Base-by-base conservation (phyloP, 2,329 filamentous ascomycete species). In the Fusarium scirpi region DNA sequence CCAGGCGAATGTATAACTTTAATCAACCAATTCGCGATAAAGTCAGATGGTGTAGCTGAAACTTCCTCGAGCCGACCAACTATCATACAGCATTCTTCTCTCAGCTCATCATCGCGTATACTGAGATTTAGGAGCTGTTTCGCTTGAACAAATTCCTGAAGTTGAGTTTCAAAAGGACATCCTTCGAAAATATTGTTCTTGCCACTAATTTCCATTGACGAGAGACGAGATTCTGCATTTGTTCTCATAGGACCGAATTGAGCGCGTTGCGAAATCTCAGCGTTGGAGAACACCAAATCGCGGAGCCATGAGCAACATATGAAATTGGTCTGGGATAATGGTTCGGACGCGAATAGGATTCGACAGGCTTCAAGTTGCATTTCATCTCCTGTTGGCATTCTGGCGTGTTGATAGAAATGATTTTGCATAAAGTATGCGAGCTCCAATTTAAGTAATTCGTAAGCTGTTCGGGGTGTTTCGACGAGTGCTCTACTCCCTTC, bases 131-230 rank as follows among this genome's bases (percentile, higher is more conserved):
- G 8, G 0, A 72, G 47, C 5, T 58, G 55, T 11, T 69, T 72
- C 0, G 64, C 62, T 11, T 65, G 53, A 2, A 72, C 72, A 40
- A 71, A 75, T 0, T 67, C 58, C 6, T 67, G 45, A 1, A 79
- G 55, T 18, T 75, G 72, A 2, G 41, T 58, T 48, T 79, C 77
- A 1, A 79, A 73, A 3, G 71, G 67, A 52, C 77, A 79, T 0
- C 58, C 55, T 6, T 78, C 75, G 8, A 79, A 79, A 0, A 78
- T 71, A 5, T 71, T 72, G 0, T 74, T 59, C 51, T 78, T 77
- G 0, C 76, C 77, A 2, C 74, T 78, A 5, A 78, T 77, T 18
- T 64, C 67, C 11, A 77, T 56, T 0, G 69, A 62, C 0, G 61
- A 65, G 1, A 78, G 55, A 2, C 76, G 70, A 6, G 70, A 62